Base-by-base conservation (phyloP, 2,329 filamentous ascomycete species). In the Zelopaecilomyces penicillatus region DNA sequence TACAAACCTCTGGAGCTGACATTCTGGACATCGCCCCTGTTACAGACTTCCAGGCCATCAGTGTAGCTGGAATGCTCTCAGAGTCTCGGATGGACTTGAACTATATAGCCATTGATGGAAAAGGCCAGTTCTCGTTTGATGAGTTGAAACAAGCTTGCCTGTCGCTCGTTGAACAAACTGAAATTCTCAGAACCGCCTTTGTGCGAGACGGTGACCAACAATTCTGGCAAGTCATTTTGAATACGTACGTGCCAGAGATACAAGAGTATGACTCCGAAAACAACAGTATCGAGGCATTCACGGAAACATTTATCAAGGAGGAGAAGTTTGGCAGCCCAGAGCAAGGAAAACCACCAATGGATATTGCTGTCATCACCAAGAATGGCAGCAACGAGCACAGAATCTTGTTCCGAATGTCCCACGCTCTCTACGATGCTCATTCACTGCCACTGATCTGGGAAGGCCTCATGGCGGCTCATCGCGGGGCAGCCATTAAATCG, bases 361-460 rank as follows among this genome's bases (percentile, higher is more conserved):
- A 40, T n/a, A 32, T 40, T n/a, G 38, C 27, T n/a, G 32, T 40
- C 38, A 40, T 40, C 30, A 40, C n/a, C 30, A 32, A 27, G 3
- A 26, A 40, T 4, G 5, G n/a, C n/a, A 32, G 38, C 30, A 6
- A 40, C 1, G n/a, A 31, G 5, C 38, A 40, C 19, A 7, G 38
- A 7, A 10, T 40, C 6, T n/a, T 40, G 28, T 40, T 40, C 30
- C 28, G 38, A 6, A 40, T 40, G 30, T 40, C 38, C 9, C 38
- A 40, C 32, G 38, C 38, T 6, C 38, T 40, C n/a, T 40, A 40
- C 27, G 38, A 40, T 31, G 38, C 28, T 11, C 28, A 30, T n/a
- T 30, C 38, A 6, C 30, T 40, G 5, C 38, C 28, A 9, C 38
- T 30, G n/a, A 32, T 40, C 28, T 40, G 38, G 38, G 38, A 40